Evolutionary conservation across 2,329 filamentous ascomycete genomes (phyloP).

Genomic region (Cladosporium sphaerospermum): DNA sequence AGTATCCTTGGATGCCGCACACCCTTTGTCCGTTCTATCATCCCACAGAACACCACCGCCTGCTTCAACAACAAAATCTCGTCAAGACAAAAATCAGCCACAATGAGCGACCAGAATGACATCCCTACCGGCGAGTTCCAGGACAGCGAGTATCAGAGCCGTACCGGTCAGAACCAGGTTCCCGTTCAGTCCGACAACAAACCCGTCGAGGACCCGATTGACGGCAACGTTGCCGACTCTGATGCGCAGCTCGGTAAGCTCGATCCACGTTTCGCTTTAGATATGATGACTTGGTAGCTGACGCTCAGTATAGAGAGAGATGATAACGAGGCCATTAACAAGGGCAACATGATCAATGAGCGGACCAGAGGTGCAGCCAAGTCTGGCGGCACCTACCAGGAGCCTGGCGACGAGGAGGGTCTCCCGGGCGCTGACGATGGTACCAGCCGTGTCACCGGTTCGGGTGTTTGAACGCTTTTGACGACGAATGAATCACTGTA

Average conservation of each 20-base stretch:
- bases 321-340: conserved; percentile 45
- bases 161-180: conserved; percentile 44
- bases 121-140: conserved; percentile 29
- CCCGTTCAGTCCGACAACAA: conserved; percentile 44
- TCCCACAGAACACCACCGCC: background rate
- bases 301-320: conserved; percentile 33
- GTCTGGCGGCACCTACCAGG: conserved; percentile 39
- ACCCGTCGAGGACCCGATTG: conserved; percentile 41
- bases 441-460: conserved; percentile 14
- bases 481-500: too few relatives aligned
- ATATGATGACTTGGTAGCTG: background rate
- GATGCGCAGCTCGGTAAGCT: conserved; percentile 42
- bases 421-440: conserved; percentile 23
- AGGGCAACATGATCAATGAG: conserved; percentile 41
- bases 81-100: background rate
- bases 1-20: too few relatives aligned
- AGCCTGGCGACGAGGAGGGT: conserved; percentile 49
- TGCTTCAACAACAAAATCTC: background rate
- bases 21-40: background rate
- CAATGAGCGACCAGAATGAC: conserved; percentile 14
- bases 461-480: background rate
- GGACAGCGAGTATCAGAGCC: conserved; percentile 43
- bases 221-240: conserved; percentile 39
- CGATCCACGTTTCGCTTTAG: too few relatives aligned
- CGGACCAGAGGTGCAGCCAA: conserved; percentile 45